Percentiles rank a stretch among this genome's conserved stretches.
Conservation (phyloP, 2,329 filamentous ascomycete genomes). For the Talaromyces sp. region DNA sequence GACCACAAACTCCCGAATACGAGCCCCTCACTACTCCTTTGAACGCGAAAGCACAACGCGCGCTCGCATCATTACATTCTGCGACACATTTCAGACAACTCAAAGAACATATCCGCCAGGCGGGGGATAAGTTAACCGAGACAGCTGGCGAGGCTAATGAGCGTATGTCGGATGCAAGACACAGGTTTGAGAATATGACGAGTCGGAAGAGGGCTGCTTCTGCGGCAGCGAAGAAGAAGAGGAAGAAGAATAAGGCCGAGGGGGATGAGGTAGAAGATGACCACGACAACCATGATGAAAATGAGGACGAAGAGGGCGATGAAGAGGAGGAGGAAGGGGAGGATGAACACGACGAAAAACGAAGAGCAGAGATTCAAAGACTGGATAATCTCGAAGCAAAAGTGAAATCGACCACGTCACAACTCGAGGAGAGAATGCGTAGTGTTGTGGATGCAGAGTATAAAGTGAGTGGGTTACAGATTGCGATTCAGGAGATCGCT, state of each 20-base stretch:
- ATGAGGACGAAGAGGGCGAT: slow-evolving; percentile 25
- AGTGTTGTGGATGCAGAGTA: slow-evolving; percentile 56
- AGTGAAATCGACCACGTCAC: slow-evolving; percentile 51
- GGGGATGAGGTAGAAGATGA: slow-evolving; percentile 27
- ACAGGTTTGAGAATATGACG: slow-evolving; percentile 33
- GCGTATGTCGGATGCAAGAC: slow-evolving; percentile 41
- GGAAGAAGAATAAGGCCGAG: slow-evolving; percentile 23
- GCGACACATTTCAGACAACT: slow-evolving; percentile 44
- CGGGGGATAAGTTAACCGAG: slow-evolving; percentile 46
- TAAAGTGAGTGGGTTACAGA: slow-evolving; percentile 44
- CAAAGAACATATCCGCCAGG: slow-evolving; percentile 48
- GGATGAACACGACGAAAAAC: slow-evolving; percentile 33
- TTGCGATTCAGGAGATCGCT: slow-evolving; percentile 44
- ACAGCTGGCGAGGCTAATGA: slow-evolving; percentile 57
- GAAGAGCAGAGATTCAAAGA: slow-evolving; percentile 29
- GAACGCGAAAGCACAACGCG: slow-evolving; percentile 44
- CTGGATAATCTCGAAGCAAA: slow-evolving; percentile 43
- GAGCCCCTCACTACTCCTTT: slow-evolving; percentile 53
- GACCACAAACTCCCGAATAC: slow-evolving; percentile 41
- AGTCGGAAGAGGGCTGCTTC: slow-evolving; percentile 32
- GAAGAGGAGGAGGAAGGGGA: slow-evolving; percentile 24
- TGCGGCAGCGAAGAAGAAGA: slow-evolving; percentile 12
- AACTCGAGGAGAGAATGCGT: slow-evolving; percentile 58
- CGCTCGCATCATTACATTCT: slow-evolving; percentile 45
- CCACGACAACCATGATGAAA: slow-evolving; percentile 33